A percentile compares a stretch with the other conserved stretches of the same genome.
Conservation (phyloP, 257 asterid species). For the Misopates orontium region DNA sequence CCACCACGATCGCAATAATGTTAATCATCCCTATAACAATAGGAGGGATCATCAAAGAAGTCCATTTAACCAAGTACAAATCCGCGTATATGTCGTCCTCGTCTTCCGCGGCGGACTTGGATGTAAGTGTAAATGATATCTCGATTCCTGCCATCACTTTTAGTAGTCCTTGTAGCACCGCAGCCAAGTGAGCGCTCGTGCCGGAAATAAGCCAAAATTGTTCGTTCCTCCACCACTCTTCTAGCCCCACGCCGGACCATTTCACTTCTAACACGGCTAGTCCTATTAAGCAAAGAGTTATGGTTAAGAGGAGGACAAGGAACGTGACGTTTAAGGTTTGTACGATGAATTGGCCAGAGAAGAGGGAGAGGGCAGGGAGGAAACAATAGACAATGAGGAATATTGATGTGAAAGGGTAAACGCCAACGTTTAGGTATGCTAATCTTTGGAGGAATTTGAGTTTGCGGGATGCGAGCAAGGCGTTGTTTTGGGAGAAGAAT, state of each 20-base stretch:
- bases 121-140: constrained; percentile 57
- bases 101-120: constrained; percentile 56
- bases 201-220: constrained; percentile 69
- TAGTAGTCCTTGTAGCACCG: constrained; percentile 62
- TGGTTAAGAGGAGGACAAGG: constrained; percentile 42
- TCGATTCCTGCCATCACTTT: constrained; percentile 65
- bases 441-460: constrained; percentile 54
- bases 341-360: constrained; percentile 58
- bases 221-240: constrained; percentile 73
- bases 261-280: constrained; percentile 54
- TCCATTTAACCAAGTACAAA: constrained; percentile 57
- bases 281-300: constrained; percentile 45
- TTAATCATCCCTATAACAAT: constrained; percentile 59
- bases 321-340: constrained; percentile 44
- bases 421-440: constrained; percentile 64
- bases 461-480: constrained; percentile 34
- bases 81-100: constrained; percentile 55
- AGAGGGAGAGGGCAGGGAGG: constrained; percentile 64
- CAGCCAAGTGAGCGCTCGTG: constrained; percentile 61
- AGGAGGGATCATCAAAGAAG: constrained; percentile 68
- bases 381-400: constrained; percentile 62
- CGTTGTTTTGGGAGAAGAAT: constrained; percentile 65
- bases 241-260: constrained; percentile 60
- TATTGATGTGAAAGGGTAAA: constrained; percentile 62
- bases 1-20: constrained; percentile 53